Conservation (phyloP, 176 grass and related monocot species). For the Alopecurus myosuroides region DNA sequence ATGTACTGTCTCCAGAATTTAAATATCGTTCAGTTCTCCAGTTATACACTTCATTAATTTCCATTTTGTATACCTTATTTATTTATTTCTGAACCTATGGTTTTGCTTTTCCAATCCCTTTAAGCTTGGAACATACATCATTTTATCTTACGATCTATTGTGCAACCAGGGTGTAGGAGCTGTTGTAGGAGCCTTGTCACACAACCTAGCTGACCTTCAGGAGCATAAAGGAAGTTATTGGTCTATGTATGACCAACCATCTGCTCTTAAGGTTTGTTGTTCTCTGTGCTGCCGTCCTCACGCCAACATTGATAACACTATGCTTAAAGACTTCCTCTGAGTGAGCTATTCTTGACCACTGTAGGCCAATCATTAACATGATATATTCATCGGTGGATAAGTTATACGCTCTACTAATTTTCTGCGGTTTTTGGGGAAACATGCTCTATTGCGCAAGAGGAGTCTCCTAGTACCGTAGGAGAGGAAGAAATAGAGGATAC, state of each 20-base stretch:
- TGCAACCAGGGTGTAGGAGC: conserved; percentile 71
- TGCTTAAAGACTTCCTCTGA: conserved; percentile 19
- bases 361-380: conserved; percentile 75
- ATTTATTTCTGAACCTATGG: not conserved
- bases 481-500: conserved; percentile 70
- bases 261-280: conserved; percentile 58
- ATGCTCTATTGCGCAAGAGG: conserved; percentile 79
- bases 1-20: conserved; percentile 17
- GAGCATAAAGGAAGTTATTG: conserved; percentile 74
- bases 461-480: conserved; percentile 57
- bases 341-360: conserved; percentile 20
- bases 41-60: not conserved
- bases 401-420: conserved; percentile 74
- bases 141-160: conserved; percentile 25
- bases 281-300: not conserved
- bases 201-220: conserved; percentile 81
- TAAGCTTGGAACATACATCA: not conserved
- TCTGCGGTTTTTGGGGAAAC: conserved; percentile 86
- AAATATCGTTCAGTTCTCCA: not conserved
- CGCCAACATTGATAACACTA: not conserved
- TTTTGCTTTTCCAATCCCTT: not conserved
- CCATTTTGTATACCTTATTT: not conserved
- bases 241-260: conserved; percentile 46
- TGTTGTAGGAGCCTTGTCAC: conserved; percentile 79
- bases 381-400: conserved; percentile 68